phyloP scores from a whole-genome alignment of 495 filamentous ascomycete species.

The Penicillium cosmopolitanum region DNA sequence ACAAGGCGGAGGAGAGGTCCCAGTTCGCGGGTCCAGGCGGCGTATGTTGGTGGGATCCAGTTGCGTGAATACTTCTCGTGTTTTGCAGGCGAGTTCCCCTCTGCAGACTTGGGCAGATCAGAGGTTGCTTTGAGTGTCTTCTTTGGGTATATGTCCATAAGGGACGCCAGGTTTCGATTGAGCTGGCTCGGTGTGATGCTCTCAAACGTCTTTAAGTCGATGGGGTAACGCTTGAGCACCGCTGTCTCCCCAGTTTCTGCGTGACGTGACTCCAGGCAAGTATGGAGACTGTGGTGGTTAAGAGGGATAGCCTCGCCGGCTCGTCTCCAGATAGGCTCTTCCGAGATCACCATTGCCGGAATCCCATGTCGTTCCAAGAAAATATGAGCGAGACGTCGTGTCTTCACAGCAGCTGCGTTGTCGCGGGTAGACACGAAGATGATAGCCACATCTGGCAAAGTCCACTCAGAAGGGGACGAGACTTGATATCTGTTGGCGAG shows the following conservation, averaged over 20 bases:
- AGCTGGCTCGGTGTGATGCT: conserved; percentile 74
- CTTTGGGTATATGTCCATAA: conserved; percentile 55
- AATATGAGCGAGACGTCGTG: conserved; percentile 55
- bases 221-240: conserved; percentile 63
- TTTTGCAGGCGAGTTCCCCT: conserved; percentile 23
- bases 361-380: conserved; percentile 69
- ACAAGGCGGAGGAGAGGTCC: conserved; percentile 44
- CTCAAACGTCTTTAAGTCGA: conserved; percentile 73
- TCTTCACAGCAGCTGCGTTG: conserved; percentile 47
- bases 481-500: conserved; percentile 52
- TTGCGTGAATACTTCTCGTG: conserved; percentile 36
- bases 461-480: conserved; percentile 57
- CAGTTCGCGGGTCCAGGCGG: conserved; percentile 40
- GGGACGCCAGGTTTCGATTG: conserved; percentile 72
- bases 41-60: conserved; percentile 31
- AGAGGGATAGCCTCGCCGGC: conserved; percentile 47
- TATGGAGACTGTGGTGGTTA: conserved; percentile 62
- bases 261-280: conserved; percentile 68
- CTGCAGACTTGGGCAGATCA: conserved; percentile 14
- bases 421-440: conserved; percentile 66
- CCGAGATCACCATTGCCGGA: conserved; percentile 69
- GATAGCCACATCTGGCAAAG: conserved; percentile 71
- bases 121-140: conserved; percentile 31
- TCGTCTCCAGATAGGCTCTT: conserved; percentile 57
- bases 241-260: conserved; percentile 50